phyloP scores from a whole-genome alignment of 2,329 filamentous ascomycete genomes.

The Ilyonectria destructans region DNA sequence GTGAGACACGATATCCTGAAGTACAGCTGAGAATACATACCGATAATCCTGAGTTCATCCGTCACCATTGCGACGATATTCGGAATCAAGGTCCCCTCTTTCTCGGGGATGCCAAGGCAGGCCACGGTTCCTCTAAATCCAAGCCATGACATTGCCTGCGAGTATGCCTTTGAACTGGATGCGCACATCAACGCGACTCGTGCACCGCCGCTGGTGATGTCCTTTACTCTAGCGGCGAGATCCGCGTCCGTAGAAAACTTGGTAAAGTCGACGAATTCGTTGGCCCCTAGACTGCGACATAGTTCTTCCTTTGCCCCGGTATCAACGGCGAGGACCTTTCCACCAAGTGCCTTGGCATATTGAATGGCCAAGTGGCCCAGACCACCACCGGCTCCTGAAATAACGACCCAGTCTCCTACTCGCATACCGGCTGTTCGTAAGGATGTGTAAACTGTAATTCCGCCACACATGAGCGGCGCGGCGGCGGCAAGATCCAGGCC shows the following conservation, averaged over 20 bases:
- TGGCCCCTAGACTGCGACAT: slow-evolving; percentile 44
- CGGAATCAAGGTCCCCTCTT: slow-evolving; percentile 8
- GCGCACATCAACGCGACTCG: slow-evolving; percentile 45
- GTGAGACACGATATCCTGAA: neutral
- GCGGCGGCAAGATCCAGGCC: slow-evolving; percentile 20
- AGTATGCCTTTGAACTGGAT: slow-evolving; percentile 42
- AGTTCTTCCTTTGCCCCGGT: slow-evolving; percentile 45
- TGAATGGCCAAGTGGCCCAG: slow-evolving; percentile 51
- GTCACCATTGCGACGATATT: slow-evolving; percentile 19
- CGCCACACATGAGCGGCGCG: slow-evolving; percentile 33
- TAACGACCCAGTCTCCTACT: slow-evolving; percentile 47
- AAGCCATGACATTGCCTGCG: slow-evolving; percentile 44
- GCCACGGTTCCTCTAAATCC: slow-evolving; percentile 48
- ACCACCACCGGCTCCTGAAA: slow-evolving; percentile 54
- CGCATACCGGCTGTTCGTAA: slow-evolving; percentile 28
- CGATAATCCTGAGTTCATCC: slow-evolving; percentile 23
- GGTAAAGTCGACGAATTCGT: slow-evolving; percentile 27
- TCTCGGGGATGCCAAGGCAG: slow-evolving; percentile 46
- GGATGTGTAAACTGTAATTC: slow-evolving; percentile 28
- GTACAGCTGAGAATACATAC: neutral
- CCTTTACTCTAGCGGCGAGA: slow-evolving; percentile 33
- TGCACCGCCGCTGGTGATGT: slow-evolving; percentile 36
- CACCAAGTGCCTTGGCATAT: slow-evolving; percentile 50
- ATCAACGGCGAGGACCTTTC: slow-evolving; percentile 50
- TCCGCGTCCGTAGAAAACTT: slow-evolving; percentile 8